Evolutionary conservation across 176 grass and related monocot species (phyloP).

Genomic region (Ensete ventricosum): DNA sequence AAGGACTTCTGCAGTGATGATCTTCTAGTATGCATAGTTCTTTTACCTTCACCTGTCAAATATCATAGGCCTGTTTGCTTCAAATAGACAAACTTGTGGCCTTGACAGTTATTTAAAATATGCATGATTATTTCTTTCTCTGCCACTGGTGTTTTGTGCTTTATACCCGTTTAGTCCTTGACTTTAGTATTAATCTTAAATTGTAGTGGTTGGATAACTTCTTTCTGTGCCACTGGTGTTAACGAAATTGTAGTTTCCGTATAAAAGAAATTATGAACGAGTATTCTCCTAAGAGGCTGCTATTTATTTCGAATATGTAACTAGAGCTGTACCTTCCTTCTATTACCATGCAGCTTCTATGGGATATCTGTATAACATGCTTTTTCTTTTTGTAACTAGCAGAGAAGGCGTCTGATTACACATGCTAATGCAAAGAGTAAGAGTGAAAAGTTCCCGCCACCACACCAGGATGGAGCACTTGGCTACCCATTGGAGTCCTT

Average conservation of each 20-base stretch:
- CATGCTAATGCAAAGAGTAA: slow-evolving; percentile 10
- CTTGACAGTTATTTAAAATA: too few species aligned
- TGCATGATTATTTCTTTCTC: not conserved
- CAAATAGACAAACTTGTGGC: too few species aligned
- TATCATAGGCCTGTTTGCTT: too few species aligned
- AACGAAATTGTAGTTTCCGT: too few species aligned
- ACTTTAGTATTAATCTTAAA: too few species aligned
- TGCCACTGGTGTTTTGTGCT: not conserved
- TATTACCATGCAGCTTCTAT: not conserved
- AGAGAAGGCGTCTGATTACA: slow-evolving; percentile 4
- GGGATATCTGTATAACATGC: not conserved
- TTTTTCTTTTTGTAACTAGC: not conserved
- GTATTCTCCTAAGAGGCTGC: too few species aligned
- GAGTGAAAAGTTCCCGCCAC: slow-evolving; percentile 7
- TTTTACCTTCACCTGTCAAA: too few species aligned
- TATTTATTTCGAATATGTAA: not conserved
- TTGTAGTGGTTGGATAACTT: not conserved
- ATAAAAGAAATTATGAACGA: too few species aligned
- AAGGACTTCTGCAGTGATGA: too few species aligned
- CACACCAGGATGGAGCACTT: slow-evolving; percentile 10
- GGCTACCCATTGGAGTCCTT: slow-evolving; percentile 4
- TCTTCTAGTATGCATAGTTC: too few species aligned
- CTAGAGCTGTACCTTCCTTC: not conserved
- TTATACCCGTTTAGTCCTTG: too few species aligned
- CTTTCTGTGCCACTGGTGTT: too few species aligned